phyloP scores from a whole-genome alignment of 352 stramenopile species.

The Globisporangium canariense region DNA sequence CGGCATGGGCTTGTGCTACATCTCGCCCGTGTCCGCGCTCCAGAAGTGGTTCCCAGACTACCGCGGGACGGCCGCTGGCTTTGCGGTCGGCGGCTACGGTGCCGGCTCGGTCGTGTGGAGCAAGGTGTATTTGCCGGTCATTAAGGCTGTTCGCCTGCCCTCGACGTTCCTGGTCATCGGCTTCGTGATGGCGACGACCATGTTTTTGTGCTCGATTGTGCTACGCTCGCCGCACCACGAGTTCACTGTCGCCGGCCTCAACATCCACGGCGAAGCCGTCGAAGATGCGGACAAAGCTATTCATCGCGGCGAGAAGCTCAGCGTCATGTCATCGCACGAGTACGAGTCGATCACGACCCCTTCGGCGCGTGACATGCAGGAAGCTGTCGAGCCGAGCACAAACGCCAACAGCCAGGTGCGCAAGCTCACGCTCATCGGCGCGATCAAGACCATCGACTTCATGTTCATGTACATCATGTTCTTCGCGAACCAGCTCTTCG shows the following conservation, averaged over 20 bases:
- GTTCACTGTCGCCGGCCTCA: slow-evolving; percentile 45
- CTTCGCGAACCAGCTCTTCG: slow-evolving; percentile 60
- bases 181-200: slow-evolving; percentile 32
- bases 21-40: slow-evolving; percentile 67
- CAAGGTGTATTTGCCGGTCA: slow-evolving; percentile 61
- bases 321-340: slow-evolving; percentile 39
- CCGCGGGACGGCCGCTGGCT: slow-evolving; percentile 59
- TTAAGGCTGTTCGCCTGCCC: slow-evolving; percentile 27
- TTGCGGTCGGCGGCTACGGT: slow-evolving; percentile 63
- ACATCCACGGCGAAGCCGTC: slow-evolving; percentile 59
- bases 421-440: slow-evolving; percentile 46
- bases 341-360: slow-evolving; percentile 44
- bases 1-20: slow-evolving; percentile 69
- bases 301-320: slow-evolving; percentile 35
- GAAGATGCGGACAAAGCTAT: slow-evolving; percentile 30
- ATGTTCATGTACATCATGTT: slow-evolving; percentile 71
- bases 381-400: slow-evolving; percentile 21
- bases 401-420: slow-evolving; percentile 40
- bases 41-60: slow-evolving; percentile 84
- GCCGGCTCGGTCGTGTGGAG: slow-evolving; percentile 62
- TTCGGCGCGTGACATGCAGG: slow-evolving; percentile 31
- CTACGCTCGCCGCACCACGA: slow-evolving; percentile 44
- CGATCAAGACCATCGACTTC: slow-evolving; percentile 54
- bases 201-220: slow-evolving; percentile 39
- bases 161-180: slow-evolving; percentile 42